phyloP scores from a whole-genome alignment of 371 early-diverging fungal genomes.

The Rhizomucor pusillus region DNA sequence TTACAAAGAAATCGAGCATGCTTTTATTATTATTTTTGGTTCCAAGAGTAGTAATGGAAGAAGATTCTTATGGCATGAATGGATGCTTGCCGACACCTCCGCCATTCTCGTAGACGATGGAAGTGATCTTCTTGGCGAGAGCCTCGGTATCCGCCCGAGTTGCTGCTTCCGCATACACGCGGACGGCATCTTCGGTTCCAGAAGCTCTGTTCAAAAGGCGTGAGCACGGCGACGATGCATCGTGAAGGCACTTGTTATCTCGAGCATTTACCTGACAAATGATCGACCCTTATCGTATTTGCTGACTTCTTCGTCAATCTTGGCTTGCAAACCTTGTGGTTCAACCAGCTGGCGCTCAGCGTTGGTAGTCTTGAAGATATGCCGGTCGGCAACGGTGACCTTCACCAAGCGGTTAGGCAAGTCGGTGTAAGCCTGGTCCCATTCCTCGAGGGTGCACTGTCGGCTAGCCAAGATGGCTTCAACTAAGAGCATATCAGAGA shows the following conservation, averaged over 20 bases:
- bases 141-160: slow-evolving; percentile 82
- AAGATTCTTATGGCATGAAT: slow-evolving; percentile 17
- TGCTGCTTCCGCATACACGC: slow-evolving; percentile 98
- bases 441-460: slow-evolving; percentile 78
- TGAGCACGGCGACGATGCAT: no score
- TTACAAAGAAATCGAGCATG: not conserved
- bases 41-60: no score
- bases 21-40: slow-evolving; percentile 6
- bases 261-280: slow-evolving; percentile 79
- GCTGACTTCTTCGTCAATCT: slow-evolving; percentile 80
- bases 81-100: slow-evolving; percentile 93
- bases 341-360: slow-evolving; percentile 91
- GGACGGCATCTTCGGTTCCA: slow-evolving; percentile 99
- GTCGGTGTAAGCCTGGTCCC: slow-evolving; percentile 94
- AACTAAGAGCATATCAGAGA: slow-evolving; percentile 96
- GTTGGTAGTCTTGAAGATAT: slow-evolving; percentile 91
- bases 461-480: slow-evolving; percentile 89
- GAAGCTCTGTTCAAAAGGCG: slow-evolving; percentile 70
- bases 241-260: not conserved
- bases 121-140: slow-evolving; percentile 75
- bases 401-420: slow-evolving; percentile 93
- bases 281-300: slow-evolving; percentile 86
- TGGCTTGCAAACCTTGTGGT: slow-evolving; percentile 88
- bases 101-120: slow-evolving; percentile 87
- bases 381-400: slow-evolving; percentile 89